Base-by-base conservation (phyloP, 306 rosid species). In the Urtica urens region DNA sequence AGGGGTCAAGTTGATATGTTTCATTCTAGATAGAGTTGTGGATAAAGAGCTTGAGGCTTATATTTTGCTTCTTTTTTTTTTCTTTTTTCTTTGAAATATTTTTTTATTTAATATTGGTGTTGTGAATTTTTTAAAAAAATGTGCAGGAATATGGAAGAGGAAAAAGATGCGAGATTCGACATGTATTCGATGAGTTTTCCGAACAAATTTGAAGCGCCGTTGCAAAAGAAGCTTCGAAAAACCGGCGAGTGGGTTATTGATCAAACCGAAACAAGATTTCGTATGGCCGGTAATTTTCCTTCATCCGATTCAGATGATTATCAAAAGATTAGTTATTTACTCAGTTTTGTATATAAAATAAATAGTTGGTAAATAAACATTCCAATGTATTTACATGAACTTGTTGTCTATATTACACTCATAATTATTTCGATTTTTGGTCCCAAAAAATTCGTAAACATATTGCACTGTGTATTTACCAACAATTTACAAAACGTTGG, bases 201-300 rank as follows among this genome's bases (percentile, higher is more conserved):
- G 1, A 50, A 52, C 39, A 69, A 69, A 52, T 71, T 77, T 34
- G 95, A 90, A 71, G 77, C 76, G 23, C 51, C 60, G 2, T 50
- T 90, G 55, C 86, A 77, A 74, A 84, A 77, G 74, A 76, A 57
- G 59, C 69, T 90, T 41, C 75, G 85, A 12, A 71, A 75, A 71
- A 62, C 79, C 0, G 95, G 95, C 63, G 99, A 81, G 68, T 75
- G 87, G 95, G 47, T 90, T 0, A 8, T 37, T 19, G 46, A 57
- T 13, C 63, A 60, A 50, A 63, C 74, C 5, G 95, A 84, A 63
- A 51, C 45, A 54, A 50, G 25, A 23, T 68, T 90, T 51, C 78
- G 64, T 13, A 47, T 71, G 31, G 21, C 76, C 0, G 86, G 86
- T 82, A 69, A 51, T 29, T 23, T 44, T n/a, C n/a, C n/a, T n/a